Conservation (phyloP, 2,329 filamentous ascomycete species). For the Paradendryphiella salina region DNA sequence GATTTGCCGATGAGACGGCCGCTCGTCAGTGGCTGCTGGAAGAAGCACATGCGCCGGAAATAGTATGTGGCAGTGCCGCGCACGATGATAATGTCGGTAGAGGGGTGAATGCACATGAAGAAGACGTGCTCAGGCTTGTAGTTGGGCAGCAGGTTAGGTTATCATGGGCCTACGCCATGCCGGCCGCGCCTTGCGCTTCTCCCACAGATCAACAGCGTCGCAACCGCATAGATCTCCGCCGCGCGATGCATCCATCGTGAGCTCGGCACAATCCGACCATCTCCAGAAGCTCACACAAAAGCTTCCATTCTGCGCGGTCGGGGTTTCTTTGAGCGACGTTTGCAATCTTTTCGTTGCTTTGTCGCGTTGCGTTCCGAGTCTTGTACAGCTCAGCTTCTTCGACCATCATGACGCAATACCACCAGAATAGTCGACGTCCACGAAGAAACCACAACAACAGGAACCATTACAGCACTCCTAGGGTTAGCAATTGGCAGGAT, state of each 20-base stretch:
- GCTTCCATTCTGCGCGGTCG: no score
- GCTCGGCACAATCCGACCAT: no score
- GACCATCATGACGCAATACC: conserved; percentile 2
- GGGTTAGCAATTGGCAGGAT: conserved; percentile 1
- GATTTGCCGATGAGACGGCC: conserved; percentile 4
- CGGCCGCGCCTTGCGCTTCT: not conserved
- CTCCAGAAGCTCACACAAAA: no score
- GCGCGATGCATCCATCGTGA: no score
- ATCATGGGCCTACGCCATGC: conserved; percentile 1
- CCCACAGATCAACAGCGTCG: not conserved
- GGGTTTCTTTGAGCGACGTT: no score
- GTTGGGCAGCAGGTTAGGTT: not conserved
- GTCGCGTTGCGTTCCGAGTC: not conserved
- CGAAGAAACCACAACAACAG: not conserved
- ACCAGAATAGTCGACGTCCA: not conserved
- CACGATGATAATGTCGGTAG: not conserved
- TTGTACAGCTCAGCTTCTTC: not conserved
- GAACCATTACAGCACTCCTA: not conserved
- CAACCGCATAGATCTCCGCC: no score
- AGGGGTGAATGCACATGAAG: not conserved
- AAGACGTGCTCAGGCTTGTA: not conserved
- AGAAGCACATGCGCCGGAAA: not conserved
- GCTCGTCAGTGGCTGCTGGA: conserved; percentile 1
- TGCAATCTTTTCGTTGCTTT: no score
- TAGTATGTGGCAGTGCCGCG: not conserved